phyloP scores from a whole-genome alignment of 1,139 yeast species.

The Spathaspora sp. region DNA sequence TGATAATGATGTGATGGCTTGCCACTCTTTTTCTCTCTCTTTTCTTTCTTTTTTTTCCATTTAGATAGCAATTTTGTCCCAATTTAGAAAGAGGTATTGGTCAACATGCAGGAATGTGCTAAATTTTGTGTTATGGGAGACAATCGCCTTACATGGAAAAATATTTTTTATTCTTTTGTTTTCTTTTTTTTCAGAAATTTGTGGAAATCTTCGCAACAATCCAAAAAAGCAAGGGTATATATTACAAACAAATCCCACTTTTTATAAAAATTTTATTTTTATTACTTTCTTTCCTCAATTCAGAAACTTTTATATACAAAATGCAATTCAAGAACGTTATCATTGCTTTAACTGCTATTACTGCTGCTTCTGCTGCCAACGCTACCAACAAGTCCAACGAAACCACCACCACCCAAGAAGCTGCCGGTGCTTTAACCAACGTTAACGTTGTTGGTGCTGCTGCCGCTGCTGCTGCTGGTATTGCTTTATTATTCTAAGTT shows the following conservation, averaged over 20 bases:
- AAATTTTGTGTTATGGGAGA: neutral
- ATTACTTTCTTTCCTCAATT: neutral
- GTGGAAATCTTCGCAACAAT: neutral
- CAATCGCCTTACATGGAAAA: neutral
- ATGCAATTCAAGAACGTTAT: constrained; percentile 48
- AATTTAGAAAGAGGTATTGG: neutral
- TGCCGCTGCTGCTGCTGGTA: constrained; percentile 47
- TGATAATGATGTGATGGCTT: neutral
- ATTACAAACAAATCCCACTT: neutral
- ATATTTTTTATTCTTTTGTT: neutral
- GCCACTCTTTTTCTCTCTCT: neutral
- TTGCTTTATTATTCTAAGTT: constrained; percentile 42
- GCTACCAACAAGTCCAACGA: constrained; percentile 24
- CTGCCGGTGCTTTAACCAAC: constrained; percentile 22
- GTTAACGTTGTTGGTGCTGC: constrained; percentile 36
- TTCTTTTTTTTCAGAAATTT: neutral
- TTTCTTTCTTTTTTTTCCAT: neutral
- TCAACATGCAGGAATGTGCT: neutral
- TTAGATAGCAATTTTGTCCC: constrained; percentile 1
- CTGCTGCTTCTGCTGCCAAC: constrained; percentile 43
- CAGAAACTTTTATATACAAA: constrained; percentile 6
- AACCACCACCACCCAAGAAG: constrained; percentile 21
- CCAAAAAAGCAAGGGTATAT: neutral
- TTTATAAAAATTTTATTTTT: neutral
- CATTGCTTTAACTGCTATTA: constrained; percentile 43